Conservation (phyloP, 2,329 filamentous ascomycete genomes). For the Colletotrichum camelliae region DNA sequence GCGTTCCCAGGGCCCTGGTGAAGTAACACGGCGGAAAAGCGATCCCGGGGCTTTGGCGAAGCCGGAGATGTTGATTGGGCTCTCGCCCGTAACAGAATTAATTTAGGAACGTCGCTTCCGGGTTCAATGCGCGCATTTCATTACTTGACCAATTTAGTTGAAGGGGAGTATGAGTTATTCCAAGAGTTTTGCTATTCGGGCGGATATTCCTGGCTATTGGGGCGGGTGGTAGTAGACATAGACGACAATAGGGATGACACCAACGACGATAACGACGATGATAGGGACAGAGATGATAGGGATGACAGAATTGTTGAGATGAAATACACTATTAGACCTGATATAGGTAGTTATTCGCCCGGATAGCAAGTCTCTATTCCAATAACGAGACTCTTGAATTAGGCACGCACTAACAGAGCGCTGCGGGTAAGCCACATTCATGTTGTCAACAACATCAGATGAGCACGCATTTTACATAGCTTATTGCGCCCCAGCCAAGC, state of each 20-base stretch:
- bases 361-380: not conserved
- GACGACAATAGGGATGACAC: not conserved
- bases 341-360: rapidly evolving
- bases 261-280: too few species aligned
- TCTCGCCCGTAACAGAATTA: not conserved
- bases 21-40: not conserved
- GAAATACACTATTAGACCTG: rapidly evolving
- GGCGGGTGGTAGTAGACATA: not conserved
- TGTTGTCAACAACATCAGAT: not conserved
- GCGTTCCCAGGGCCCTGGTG: not conserved
- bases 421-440: not conserved
- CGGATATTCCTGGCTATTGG: too few species aligned
- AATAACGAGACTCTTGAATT: not conserved
- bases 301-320: not conserved
- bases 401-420: not conserved
- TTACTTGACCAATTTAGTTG: rapidly evolving
- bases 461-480: too few species aligned
- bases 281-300: not conserved
- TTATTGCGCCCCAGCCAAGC: too few species aligned
- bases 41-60: not conserved
- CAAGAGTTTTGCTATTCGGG: rapidly evolving
- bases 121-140: not conserved
- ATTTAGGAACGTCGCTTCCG: not conserved
- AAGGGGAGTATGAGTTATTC: not conserved
- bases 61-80: not conserved